phyloP scores from a whole-genome alignment of 1,284 basidiomycete genomes.

The Leccinum variabile region DNA sequence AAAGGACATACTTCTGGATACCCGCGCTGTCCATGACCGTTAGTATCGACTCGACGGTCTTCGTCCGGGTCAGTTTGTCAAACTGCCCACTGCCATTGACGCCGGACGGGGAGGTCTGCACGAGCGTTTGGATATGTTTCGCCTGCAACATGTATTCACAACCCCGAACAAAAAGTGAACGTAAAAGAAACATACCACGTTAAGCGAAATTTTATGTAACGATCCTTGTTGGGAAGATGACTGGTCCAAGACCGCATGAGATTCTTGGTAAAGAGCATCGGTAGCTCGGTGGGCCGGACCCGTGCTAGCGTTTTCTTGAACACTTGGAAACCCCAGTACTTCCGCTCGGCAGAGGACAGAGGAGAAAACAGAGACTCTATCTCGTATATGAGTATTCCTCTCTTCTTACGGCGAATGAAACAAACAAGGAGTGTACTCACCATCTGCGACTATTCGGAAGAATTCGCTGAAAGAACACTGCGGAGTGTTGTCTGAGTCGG shows the following conservation, averaged over 20 bases:
- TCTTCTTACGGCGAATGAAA: neutral
- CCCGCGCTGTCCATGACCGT: conserved; percentile 74
- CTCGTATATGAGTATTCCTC: conserved; percentile 8
- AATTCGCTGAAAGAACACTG: conserved; percentile 85
- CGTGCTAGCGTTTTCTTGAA: conserved; percentile 81
- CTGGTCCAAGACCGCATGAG: conserved; percentile 98
- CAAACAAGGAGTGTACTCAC: conserved; percentile 43
- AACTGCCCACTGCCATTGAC: conserved; percentile 87
- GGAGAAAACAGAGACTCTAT: conserved; percentile 86
- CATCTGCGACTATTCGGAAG: conserved; percentile 88
- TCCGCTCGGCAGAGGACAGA: conserved; percentile 84
- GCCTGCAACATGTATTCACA: conserved; percentile 45
- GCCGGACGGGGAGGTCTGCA: conserved; percentile 80
- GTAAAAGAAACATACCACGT: conserved; percentile 56
- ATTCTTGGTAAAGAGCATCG: conserved; percentile 91
- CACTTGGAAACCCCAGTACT: conserved; percentile 95
- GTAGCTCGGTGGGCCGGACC: conserved; percentile 65
- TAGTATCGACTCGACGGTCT: conserved; percentile 88
- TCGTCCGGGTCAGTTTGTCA: conserved; percentile 90
- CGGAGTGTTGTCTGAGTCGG: conserved; percentile 38
- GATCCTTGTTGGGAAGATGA: conserved; percentile 85
- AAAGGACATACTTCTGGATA: conserved; percentile 76
- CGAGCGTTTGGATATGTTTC: conserved; percentile 72
- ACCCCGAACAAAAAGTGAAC: neutral
- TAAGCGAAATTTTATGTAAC: conserved; percentile 87